Evolutionary conservation across 1,139 yeast species (phyloP), one percentile per base, ranked within the genome.

Genomic region (Zygoascus hellenicus): DNA sequence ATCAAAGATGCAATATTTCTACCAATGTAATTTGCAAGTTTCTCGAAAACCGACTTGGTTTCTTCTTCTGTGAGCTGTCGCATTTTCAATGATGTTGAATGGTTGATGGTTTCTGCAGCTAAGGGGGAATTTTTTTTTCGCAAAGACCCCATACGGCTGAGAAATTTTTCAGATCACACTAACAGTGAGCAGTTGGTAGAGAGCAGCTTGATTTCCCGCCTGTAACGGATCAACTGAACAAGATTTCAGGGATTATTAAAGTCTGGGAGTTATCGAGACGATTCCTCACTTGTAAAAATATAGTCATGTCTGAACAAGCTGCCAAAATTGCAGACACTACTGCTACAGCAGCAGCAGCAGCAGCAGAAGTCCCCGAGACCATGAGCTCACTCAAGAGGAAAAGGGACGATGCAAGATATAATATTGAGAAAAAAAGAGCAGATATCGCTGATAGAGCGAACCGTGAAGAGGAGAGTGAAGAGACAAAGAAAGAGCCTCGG

Each of bases 31-130:
- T 86, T 92, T 53, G 97, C 97, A 49, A 92, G 79, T 69, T 92
- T 92, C 65, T 92, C 98, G 66, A 92, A 92, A 42, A 92, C 96
- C 29, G 85, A 94, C 65, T 86, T 88, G 39, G 98, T 92, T 66
- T 92, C 99, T 67, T 88, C 96, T 67, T 92, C 98, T 55, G 98
- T 92, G 57, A 92, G 77, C 46, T 92, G 88, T 75, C 98, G 83
- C 98, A 92, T 92, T 48, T 30, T 22, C 26, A 7, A 7, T 22
- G 26, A 7, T 22, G 26, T 22, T 53, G 32, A 10, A 15, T 7
- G 7, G 29, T 15, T 33, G 38, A 29, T 15, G 26, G 16, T 33
- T 10, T 22, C 26, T 7, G 4, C n/a, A 6, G 38, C 19, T 35
- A 22, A 22, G 26, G 26, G 26, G 26, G 26, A 5, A 22, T 22